These are phyloP conservation scores for Domatiomyces globalis DNA, from an alignment of 2,329 filamentous ascomycete genomes.

Conservation along the genomic window DNA sequence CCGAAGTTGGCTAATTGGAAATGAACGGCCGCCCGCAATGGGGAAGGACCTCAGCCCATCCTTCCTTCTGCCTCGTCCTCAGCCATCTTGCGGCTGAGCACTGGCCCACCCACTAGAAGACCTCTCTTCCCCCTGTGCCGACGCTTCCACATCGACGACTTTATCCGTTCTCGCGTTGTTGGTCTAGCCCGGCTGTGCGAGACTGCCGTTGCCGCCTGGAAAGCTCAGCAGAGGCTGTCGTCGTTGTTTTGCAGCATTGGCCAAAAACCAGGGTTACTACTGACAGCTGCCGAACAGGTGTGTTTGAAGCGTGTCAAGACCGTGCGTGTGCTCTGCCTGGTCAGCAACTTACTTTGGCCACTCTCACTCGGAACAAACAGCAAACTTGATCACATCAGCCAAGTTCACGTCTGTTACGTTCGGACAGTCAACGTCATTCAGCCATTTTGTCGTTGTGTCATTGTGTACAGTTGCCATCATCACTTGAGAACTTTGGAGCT, in stretches of 20 bases:
- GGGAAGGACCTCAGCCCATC: too few relatives aligned
- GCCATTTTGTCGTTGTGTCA: not conserved
- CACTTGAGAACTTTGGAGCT: not conserved
- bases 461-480: too few relatives aligned
- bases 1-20: not conserved
- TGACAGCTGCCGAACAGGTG: too few relatives aligned
- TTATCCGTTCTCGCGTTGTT: not conserved
- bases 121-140: not conserved
- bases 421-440: not conserved
- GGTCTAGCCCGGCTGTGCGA: not conserved
- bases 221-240: too few relatives aligned
- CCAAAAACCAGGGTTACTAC: not conserved
- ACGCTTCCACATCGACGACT: not conserved
- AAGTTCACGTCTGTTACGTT: not conserved
- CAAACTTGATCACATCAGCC: not conserved
- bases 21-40: not conserved
- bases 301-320: too few relatives aligned
- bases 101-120: not conserved
- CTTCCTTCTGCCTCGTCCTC: not conserved
- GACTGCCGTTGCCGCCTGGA: not conserved
- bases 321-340: too few relatives aligned
- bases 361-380: not conserved
- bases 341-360: not conserved
- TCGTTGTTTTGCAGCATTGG: not conserved
- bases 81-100: not conserved